These are phyloP conservation scores for Citrus reticulata DNA, from an alignment of 345 rosid species.

Conservation along the genomic window DNA sequence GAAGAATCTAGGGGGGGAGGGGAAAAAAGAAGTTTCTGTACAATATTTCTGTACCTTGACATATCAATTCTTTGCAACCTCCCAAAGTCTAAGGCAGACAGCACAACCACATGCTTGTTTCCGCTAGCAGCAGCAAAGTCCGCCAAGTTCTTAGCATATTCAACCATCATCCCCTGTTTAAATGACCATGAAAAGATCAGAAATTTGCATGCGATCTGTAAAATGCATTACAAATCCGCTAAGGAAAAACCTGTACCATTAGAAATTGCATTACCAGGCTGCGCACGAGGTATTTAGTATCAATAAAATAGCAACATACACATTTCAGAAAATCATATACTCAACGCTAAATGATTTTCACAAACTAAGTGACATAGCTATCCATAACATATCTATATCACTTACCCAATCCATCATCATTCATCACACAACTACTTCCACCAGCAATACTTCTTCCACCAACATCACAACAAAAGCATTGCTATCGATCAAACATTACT, in stretches of 20 bases:
- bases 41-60: constrained; percentile 51
- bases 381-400: not conserved
- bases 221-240: not conserved
- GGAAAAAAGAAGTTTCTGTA: not conserved
- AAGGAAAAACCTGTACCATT: not conserved
- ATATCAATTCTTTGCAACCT: constrained; percentile 75
- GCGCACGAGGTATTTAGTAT: too few relatives aligned
- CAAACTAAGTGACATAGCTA: not conserved
- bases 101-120: constrained; percentile 63
- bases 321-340: not conserved
- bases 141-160: constrained; percentile 74
- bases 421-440: not conserved
- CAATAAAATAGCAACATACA: not conserved
- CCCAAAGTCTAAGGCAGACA: constrained; percentile 88
- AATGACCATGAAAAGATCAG: constrained; percentile 7
- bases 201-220: not conserved
- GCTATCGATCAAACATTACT: not conserved
- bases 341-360: not conserved
- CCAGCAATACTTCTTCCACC: not conserved
- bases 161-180: constrained; percentile 74
- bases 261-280: not conserved
- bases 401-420: not conserved
- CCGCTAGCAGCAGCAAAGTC: constrained; percentile 74
- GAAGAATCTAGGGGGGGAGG: too few relatives aligned
- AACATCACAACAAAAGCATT: not conserved